Percentiles rank a stretch among this genome's conserved stretches.
These are phyloP conservation scores for Hypericum androsaemum DNA, from an alignment of 345 rosid genomes.

Conservation along the genomic window DNA sequence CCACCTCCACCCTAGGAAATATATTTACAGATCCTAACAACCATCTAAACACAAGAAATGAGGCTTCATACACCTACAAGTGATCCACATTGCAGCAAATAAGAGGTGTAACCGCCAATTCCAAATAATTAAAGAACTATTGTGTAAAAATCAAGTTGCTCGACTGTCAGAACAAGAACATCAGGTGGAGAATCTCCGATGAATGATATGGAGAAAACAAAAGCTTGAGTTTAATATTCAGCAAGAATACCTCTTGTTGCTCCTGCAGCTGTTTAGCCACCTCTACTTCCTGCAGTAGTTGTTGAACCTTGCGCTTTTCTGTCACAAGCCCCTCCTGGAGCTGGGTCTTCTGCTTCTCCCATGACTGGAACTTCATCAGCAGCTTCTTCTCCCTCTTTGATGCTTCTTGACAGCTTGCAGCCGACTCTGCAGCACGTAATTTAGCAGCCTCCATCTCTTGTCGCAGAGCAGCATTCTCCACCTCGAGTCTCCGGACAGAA, in stretches of 20 bases:
- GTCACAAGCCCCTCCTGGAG: conserved; percentile 65
- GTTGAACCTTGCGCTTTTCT: conserved; percentile 44
- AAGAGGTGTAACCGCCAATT: neutral
- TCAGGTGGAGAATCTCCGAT: neutral
- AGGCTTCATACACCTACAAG: too few species aligned
- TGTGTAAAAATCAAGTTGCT: conserved; percentile 7
- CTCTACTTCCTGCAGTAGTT: conserved; percentile 38
- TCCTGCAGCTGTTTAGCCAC: conserved; percentile 38
- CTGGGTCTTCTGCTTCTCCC: conserved; percentile 64
- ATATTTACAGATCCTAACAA: too few species aligned
- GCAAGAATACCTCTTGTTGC: conserved; percentile 44
- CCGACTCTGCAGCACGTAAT: conserved; percentile 56
- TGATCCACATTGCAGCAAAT: too few species aligned
- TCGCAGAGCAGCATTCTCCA: conserved; percentile 54
- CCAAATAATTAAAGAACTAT: neutral
- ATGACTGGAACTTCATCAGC: conserved; percentile 50
- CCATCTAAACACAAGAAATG: too few species aligned
- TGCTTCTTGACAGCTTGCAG: conserved; percentile 60
- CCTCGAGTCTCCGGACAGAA: conserved; percentile 66
- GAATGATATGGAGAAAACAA: neutral
- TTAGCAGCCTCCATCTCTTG: conserved; percentile 69
- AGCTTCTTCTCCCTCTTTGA: conserved; percentile 71
- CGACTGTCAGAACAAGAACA: neutral
- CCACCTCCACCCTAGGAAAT: too few species aligned
- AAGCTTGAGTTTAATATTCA: conserved; percentile 3